Conservation (phyloP, 352 stramenopile species). For the Blastocystis sp. region DNA sequence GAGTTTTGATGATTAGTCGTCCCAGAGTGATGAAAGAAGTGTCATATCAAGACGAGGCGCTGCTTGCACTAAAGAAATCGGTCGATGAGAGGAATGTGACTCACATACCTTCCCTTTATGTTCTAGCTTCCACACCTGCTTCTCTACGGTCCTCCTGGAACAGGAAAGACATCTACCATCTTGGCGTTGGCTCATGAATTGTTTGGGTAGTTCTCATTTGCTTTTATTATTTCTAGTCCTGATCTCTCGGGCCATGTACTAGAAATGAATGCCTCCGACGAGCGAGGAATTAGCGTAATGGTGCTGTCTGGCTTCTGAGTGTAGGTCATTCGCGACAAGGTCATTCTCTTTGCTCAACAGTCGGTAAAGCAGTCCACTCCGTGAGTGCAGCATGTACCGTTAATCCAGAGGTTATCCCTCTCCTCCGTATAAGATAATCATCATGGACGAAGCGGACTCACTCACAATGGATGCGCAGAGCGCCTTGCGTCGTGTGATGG, state of each 20-base stretch:
- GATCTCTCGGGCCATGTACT: slow-evolving; percentile 59
- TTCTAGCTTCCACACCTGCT: slow-evolving; percentile 59
- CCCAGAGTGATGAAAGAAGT: slow-evolving; percentile 52
- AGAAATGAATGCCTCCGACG: slow-evolving; percentile 90
- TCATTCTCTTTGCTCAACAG: slow-evolving; percentile 50
- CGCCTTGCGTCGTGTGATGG: slow-evolving; percentile 75
- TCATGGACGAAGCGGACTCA: slow-evolving; percentile 90
- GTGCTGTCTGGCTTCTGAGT: slow-evolving; percentile 66
- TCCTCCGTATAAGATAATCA: slow-evolving; percentile 84
- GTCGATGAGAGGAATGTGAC: slow-evolving; percentile 36
- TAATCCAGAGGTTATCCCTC: slow-evolving; percentile 48
- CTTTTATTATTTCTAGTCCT: neutral
- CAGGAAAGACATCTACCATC: slow-evolving; percentile 56
- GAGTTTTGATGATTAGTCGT: slow-evolving; percentile 32
- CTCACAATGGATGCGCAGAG: slow-evolving; percentile 90
- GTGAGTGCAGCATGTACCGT: neutral
- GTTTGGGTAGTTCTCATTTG: slow-evolving; percentile 9
- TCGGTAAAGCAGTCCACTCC: slow-evolving; percentile 25
- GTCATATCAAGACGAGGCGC: slow-evolving; percentile 37
- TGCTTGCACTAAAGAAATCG: slow-evolving; percentile 27
- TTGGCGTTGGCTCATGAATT: slow-evolving; percentile 33
- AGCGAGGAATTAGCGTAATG: slow-evolving; percentile 90
- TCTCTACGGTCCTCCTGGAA: slow-evolving; percentile 59
- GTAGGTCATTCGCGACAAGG: slow-evolving; percentile 56
- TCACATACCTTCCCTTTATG: neutral